Evolutionary conservation across 2,329 filamentous ascomycete species (phyloP).

Genomic region (Trichothecium sympodiale): DNA sequence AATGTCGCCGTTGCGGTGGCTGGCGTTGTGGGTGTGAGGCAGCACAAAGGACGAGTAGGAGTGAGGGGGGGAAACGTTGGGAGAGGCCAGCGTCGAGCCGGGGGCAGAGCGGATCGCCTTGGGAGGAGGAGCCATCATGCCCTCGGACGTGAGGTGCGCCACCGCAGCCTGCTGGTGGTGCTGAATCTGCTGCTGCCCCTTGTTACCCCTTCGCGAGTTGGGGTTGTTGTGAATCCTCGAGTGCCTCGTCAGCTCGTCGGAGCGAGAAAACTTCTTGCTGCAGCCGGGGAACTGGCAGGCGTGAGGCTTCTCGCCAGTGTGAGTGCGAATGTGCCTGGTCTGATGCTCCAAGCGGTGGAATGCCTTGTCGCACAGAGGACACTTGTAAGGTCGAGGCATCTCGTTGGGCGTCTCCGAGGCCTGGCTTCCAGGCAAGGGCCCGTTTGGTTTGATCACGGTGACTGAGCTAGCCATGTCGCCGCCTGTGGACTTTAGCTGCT

Average conservation of each 20-base stretch:
- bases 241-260: conserved; percentile 91
- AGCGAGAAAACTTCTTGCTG: conserved; percentile 93
- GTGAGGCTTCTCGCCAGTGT: conserved; percentile 97
- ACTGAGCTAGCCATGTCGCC: conserved; percentile 39
- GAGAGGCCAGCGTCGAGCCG: conserved; percentile 76
- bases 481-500: conserved; percentile 8
- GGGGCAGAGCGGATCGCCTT: conserved; percentile 83
- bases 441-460: conserved; percentile 50
- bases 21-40: conserved; percentile 32
- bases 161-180: conserved; percentile 20
- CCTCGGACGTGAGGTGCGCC: conserved; percentile 38
- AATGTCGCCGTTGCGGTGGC: conserved; percentile 35
- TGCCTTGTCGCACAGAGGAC: conserved; percentile 93
- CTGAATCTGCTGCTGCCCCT: conserved; percentile 42
- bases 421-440: conserved; percentile 51
- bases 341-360: conserved; percentile 98
- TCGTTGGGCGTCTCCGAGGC: conserved; percentile 48
- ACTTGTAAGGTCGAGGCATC: conserved; percentile 94
- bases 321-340: conserved; percentile 81
- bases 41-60: conserved; percentile 65
- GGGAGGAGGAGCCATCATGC: conserved; percentile 72
- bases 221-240: conserved; percentile 99
- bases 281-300: conserved; percentile 91
- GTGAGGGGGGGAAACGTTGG: conserved; percentile 90
- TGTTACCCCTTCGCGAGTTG: conserved; percentile 89